Conservation (phyloP, 768 basidiomycete species). For the Sporobolomyces pararoseus region DNA sequence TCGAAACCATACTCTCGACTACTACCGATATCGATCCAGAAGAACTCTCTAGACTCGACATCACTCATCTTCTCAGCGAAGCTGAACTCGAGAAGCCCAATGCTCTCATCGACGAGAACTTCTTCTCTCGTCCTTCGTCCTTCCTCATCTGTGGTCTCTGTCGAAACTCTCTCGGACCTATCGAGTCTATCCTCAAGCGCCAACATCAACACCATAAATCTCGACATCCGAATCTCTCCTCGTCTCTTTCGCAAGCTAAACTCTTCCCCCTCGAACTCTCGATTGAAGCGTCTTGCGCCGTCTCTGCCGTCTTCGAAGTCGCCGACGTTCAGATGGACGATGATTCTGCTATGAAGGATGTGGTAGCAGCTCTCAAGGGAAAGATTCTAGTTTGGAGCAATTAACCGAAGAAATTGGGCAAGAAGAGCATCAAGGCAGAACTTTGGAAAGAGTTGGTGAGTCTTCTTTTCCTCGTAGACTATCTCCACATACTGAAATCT, state of each 20-base stretch:
- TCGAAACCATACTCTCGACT: background rate
- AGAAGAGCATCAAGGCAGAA: background rate
- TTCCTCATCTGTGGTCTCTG: background rate
- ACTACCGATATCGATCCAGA: background rate
- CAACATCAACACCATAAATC: background rate
- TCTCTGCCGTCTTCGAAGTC: background rate
- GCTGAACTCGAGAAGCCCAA: background rate
- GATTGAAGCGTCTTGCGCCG: background rate
- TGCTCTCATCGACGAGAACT: background rate
- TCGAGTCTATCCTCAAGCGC: background rate
- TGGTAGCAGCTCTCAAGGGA: background rate
- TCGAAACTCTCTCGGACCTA: background rate
- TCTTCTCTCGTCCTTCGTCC: background rate
- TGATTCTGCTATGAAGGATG: too few species aligned
- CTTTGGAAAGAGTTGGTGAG: background rate
- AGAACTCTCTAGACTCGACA: background rate
- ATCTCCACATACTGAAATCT: background rate
- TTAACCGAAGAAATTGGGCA: background rate
- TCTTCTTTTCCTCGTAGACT: background rate
- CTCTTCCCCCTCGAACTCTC: background rate
- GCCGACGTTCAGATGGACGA: background rate
- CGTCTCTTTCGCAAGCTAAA: background rate
- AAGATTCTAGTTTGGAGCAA: background rate
- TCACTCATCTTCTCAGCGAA: background rate
- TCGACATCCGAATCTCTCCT: background rate